Evolutionary conservation across 2,329 filamentous ascomycete species (phyloP).

Genomic region (Apiospora hydei): DNA sequence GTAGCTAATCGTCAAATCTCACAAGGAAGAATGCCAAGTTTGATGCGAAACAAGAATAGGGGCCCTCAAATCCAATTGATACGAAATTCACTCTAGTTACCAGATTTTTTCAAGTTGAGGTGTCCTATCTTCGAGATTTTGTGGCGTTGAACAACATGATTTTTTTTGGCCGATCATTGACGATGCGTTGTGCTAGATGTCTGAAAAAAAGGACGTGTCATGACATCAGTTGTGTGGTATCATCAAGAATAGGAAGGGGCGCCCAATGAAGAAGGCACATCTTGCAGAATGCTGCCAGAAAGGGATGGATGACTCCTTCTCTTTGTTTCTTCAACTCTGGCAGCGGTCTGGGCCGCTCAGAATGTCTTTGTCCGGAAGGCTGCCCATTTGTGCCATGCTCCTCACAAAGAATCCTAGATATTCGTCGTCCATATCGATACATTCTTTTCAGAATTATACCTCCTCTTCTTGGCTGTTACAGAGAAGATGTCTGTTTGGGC

Average conservation of each 20-base stretch:
- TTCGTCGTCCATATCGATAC: neutral
- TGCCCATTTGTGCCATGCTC: neutral
- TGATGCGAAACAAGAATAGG: neutral
- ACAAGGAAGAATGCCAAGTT: neutral
- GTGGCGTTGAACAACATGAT: neutral
- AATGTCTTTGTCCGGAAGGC: neutral
- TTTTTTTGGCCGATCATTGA: neutral
- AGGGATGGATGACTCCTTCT: neutral
- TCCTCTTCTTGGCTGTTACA: neutral
- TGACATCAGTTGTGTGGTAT: neutral
- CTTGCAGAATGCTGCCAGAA: neutral
- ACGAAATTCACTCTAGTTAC: neutral
- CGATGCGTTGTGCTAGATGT: neutral
- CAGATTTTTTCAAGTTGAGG: neutral
- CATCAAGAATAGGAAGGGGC: neutral
- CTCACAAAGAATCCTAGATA: constrained; percentile 5
- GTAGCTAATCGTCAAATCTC: neutral
- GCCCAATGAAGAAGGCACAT: neutral
- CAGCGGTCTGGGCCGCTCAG: constrained; percentile 13
- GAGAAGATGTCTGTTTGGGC: neutral
- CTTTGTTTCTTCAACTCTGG: neutral
- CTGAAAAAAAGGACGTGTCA: neutral
- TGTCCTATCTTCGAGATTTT: neutral
- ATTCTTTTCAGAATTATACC: neutral
- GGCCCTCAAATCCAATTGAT: neutral